A percentile compares a stretch with the other conserved stretches of the same genome.
Evolutionary conservation across 2,329 filamentous ascomycete species (phyloP).

Genomic region (Aspergillus sp.): DNA sequence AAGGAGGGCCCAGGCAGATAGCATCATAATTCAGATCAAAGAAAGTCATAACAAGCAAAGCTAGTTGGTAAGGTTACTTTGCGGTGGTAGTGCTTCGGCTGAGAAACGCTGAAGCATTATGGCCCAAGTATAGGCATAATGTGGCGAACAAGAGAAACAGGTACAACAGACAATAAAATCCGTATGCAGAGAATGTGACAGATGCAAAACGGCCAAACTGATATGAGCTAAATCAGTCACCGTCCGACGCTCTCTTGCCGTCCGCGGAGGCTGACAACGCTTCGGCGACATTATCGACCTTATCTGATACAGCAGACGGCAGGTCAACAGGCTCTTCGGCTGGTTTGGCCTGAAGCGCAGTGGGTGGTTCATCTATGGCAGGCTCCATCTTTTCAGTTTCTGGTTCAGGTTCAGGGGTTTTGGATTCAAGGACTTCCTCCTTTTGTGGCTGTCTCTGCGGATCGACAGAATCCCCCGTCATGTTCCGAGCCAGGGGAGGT

Average conservation of each 20-base stretch:
- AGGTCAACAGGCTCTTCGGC: slow-evolving; percentile 2
- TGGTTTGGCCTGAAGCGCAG: background rate
- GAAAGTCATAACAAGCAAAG: background rate
- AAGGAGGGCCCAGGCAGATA: background rate
- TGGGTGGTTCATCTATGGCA: background rate
- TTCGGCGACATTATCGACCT: slow-evolving; percentile 29
- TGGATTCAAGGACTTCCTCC: slow-evolving; percentile 4
- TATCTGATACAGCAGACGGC: slow-evolving; percentile 20
- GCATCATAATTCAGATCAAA: slow-evolving; percentile 1
- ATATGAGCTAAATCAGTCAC: slow-evolving; percentile 13
- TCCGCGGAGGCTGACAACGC: slow-evolving; percentile 31
- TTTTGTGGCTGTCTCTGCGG: slow-evolving; percentile 23
- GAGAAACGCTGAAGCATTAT: background rate
- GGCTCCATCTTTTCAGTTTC: slow-evolving; percentile 1
- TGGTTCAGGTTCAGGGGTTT: background rate
- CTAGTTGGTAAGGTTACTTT: background rate
- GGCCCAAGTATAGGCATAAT: background rate
- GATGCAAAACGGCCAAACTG: background rate
- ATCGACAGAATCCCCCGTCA: slow-evolving; percentile 40
- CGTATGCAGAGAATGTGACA: background rate
- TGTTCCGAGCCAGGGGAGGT: slow-evolving; percentile 39
- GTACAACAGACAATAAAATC: background rate
- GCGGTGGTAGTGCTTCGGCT: background rate
- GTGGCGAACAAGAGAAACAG: background rate
- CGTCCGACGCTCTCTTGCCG: slow-evolving; percentile 33